These are phyloP conservation scores for Hymenoscyphus repandus DNA, from an alignment of 2,329 filamentous ascomycete genomes.

Conservation along the genomic window DNA sequence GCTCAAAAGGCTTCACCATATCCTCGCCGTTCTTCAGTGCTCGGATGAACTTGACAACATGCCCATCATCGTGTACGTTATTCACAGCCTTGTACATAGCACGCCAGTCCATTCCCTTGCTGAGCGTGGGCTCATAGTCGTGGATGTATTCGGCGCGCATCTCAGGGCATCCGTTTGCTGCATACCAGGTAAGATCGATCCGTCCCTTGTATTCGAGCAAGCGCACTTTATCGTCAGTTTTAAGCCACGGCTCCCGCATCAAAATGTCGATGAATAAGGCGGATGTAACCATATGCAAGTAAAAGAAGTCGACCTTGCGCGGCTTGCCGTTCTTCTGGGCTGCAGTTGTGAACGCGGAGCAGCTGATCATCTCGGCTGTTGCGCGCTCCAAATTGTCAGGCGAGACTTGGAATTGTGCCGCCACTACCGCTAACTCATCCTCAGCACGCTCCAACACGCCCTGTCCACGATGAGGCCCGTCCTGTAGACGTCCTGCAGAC, in stretches of 20 bases:
- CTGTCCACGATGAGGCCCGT: conserved; percentile 55
- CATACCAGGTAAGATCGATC: conserved; percentile 66
- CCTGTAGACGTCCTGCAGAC: conserved; percentile 40
- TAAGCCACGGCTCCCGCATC: conserved; percentile 55
- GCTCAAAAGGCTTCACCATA: conserved; percentile 27
- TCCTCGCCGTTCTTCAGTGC: conserved; percentile 60
- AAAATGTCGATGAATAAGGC: conserved; percentile 67
- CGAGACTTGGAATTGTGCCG: conserved; percentile 50
- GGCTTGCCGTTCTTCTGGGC: conserved; percentile 55
- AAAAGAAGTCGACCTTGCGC: conserved; percentile 67
- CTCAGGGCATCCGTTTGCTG: conserved; percentile 57
- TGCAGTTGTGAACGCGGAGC: conserved; percentile 41
- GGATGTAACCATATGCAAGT: conserved; percentile 61
- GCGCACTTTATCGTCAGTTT: conserved; percentile 53
- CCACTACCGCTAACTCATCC: conserved; percentile 55
- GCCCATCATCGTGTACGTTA: conserved; percentile 61
- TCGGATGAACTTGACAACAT: conserved; percentile 68
- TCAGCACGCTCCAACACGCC: conserved; percentile 58
- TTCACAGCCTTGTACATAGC: background rate
- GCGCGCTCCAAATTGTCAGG: conserved; percentile 35
- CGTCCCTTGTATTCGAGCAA: conserved; percentile 78
- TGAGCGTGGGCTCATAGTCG: conserved; percentile 45
- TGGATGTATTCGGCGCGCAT: conserved; percentile 53
- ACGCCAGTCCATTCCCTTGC: conserved; percentile 15
- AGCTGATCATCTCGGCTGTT: conserved; percentile 64